These are phyloP conservation scores for Pholiota adiposa DNA, from an alignment of 1,284 basidiomycete genomes.

Conservation along the genomic window DNA sequence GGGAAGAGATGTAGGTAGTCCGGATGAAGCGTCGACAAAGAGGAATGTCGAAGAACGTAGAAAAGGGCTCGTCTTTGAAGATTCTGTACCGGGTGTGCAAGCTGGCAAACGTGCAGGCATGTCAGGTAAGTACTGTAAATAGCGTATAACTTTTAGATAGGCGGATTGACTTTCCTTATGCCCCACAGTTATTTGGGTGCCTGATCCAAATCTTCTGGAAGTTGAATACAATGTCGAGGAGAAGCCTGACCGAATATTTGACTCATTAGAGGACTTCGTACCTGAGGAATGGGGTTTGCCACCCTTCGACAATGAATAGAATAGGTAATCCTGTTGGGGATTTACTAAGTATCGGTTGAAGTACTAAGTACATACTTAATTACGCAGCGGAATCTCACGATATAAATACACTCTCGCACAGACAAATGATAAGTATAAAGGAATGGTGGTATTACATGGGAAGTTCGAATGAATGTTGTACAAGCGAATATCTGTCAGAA, in stretches of 20 bases:
- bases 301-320: conserved; percentile 44
- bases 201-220: conserved; percentile 66
- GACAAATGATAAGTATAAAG: too few relatives aligned
- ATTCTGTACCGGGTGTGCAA: conserved; percentile 71
- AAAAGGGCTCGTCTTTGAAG: conserved; percentile 77
- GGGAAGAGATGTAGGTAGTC: conserved; percentile 55
- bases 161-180: too few relatives aligned
- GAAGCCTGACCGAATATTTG: conserved; percentile 56
- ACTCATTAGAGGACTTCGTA: conserved; percentile 66
- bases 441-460: too few relatives aligned
- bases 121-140: conserved; percentile 66
- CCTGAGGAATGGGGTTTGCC: conserved; percentile 82
- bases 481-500: background rate
- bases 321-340: background rate
- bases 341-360: too few relatives aligned
- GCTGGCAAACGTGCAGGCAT: conserved; percentile 81
- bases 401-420: too few relatives aligned
- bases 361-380: too few relatives aligned
- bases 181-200: conserved; percentile 73
- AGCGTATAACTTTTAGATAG: too few relatives aligned
- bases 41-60: conserved; percentile 50
- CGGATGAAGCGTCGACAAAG: conserved; percentile 40
- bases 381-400: too few relatives aligned
- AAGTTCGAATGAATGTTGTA: too few relatives aligned
- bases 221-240: conserved; percentile 49